Conservation (phyloP, 1,284 basidiomycete species). For the Malassezia yamatoensis region DNA sequence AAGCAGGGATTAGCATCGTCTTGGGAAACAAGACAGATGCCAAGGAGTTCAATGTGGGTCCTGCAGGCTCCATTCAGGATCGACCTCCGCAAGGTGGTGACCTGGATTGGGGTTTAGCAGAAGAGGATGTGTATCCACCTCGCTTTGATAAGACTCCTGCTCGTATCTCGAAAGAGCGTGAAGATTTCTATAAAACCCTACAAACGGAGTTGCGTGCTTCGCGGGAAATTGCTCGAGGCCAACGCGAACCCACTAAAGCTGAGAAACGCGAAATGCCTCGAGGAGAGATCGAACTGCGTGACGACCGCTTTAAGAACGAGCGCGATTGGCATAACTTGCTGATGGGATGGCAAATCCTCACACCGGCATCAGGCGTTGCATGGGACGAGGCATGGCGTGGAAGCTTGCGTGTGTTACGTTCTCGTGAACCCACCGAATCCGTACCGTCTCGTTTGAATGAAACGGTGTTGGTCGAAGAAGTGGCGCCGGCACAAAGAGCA, state of each 20-base stretch:
- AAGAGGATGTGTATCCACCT: conserved; percentile 63
- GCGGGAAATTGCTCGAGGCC: conserved; percentile 64
- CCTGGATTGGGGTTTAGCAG: conserved; percentile 63
- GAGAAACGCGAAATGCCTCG: conserved; percentile 70
- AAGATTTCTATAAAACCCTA: conserved; percentile 68
- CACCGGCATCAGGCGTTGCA: conserved; percentile 56
- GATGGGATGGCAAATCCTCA: conserved; percentile 66
- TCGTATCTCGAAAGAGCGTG: conserved; percentile 61
- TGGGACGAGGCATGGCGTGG: conserved; percentile 69
- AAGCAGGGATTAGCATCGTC: conserved; percentile 69
- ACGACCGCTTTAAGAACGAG: conserved; percentile 59
- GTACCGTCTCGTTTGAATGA: conserved; percentile 20
- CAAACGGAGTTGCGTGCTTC: conserved; percentile 62
- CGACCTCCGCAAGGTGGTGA: conserved; percentile 51
- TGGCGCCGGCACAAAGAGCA: not conserved
- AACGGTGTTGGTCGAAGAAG: conserved; percentile 18
- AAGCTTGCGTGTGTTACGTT: conserved; percentile 54
- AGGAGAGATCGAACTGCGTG: conserved; percentile 72
- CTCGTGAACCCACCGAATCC: conserved; percentile 7
- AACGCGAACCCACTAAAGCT: conserved; percentile 72
- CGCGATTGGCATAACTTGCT: conserved; percentile 67
- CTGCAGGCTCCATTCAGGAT: conserved; percentile 16
- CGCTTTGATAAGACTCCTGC: conserved; percentile 57
- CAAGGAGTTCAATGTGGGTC: conserved; percentile 55
- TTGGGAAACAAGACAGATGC: conserved; percentile 51